These are phyloP conservation scores for Lasiosphaeria ovina DNA, from an alignment of 495 filamentous ascomycete genomes.

Conservation along the genomic window DNA sequence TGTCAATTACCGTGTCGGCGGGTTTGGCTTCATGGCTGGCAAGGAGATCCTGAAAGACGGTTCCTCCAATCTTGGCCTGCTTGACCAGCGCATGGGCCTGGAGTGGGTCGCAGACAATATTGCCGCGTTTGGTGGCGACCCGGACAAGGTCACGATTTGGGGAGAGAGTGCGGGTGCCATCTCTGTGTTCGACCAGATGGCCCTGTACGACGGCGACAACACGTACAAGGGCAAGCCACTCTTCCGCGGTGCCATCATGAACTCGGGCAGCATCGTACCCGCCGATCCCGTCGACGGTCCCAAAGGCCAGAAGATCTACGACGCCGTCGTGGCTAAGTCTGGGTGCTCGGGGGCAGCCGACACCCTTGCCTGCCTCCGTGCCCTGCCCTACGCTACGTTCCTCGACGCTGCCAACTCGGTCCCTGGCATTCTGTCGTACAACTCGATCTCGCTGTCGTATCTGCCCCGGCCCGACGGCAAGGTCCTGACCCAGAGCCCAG, in stretches of 20 bases:
- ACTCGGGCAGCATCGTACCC: slow-evolving; percentile 64
- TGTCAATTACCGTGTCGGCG: slow-evolving; percentile 62
- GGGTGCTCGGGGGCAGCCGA: slow-evolving; percentile 58
- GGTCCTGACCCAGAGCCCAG: slow-evolving; percentile 54
- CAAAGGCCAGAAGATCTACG: slow-evolving; percentile 63
- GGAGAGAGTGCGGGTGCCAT: slow-evolving; percentile 72
- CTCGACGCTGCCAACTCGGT: slow-evolving; percentile 66
- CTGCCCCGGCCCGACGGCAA: slow-evolving; percentile 64
- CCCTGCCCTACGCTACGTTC: slow-evolving; percentile 56
- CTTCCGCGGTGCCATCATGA: slow-evolving; percentile 71
- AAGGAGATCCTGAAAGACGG: slow-evolving; percentile 66
- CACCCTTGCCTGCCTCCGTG: slow-evolving; percentile 63
- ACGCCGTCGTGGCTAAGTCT: slow-evolving; percentile 57
- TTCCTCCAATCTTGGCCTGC: slow-evolving; percentile 57
- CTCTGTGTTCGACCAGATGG: slow-evolving; percentile 69
- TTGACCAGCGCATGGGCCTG: slow-evolving; percentile 65
- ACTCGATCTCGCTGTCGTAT: slow-evolving; percentile 61
- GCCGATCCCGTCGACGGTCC: slow-evolving; percentile 61
- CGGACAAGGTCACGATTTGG: slow-evolving; percentile 66
- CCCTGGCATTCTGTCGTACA: slow-evolving; percentile 61
- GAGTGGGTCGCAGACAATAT: slow-evolving; percentile 68
- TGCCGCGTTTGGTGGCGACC: slow-evolving; percentile 65
- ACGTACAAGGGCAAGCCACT: slow-evolving; percentile 67
- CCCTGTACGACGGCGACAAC: slow-evolving; percentile 65
- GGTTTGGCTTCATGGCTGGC: slow-evolving; percentile 60